These are phyloP conservation scores for Emericellopsis atlantica DNA, from an alignment of 2,329 filamentous ascomycete genomes.

Conservation along the genomic window DNA sequence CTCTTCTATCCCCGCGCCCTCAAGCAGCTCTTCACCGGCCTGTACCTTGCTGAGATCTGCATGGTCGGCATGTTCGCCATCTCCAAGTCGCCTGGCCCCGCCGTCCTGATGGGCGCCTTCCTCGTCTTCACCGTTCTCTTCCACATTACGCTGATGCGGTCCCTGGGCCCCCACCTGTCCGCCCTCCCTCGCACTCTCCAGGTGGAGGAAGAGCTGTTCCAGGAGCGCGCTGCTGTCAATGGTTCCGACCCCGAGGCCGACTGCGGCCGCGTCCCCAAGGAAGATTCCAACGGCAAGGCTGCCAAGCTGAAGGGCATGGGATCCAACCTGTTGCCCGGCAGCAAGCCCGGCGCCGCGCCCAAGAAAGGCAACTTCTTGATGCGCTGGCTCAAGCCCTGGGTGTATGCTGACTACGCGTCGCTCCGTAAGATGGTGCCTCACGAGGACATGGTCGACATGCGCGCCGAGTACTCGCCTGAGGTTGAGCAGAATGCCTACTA, in stretches of 20 bases:
- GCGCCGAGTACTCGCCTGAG: conserved; percentile 47
- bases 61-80: conserved; percentile 73
- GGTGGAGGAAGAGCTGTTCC: conserved; percentile 26
- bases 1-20: conserved; percentile 79
- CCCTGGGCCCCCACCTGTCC: conserved; percentile 59
- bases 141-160: conserved; percentile 58
- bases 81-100: conserved; percentile 51
- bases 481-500: conserved; percentile 57
- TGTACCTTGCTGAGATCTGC: conserved; percentile 71
- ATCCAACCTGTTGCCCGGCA: conserved; percentile 10
- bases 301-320: conserved; percentile 13
- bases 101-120: conserved; percentile 64
- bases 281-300: conserved; percentile 8
- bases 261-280: conserved; percentile 4
- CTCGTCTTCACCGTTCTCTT: conserved; percentile 66
- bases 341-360: conserved; percentile 7
- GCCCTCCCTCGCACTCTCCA: conserved; percentile 54
- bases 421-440: conserved; percentile 60
- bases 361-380: conserved; percentile 40
- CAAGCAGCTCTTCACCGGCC: conserved; percentile 71
- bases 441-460: conserved; percentile 28
- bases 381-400: conserved; percentile 64
- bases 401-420: conserved; percentile 57
- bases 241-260: conserved; percentile 4
- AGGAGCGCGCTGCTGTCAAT: conserved; percentile 7